Conservation (phyloP, 177 flowering plant species). For the Vitis hybrid region DNA sequence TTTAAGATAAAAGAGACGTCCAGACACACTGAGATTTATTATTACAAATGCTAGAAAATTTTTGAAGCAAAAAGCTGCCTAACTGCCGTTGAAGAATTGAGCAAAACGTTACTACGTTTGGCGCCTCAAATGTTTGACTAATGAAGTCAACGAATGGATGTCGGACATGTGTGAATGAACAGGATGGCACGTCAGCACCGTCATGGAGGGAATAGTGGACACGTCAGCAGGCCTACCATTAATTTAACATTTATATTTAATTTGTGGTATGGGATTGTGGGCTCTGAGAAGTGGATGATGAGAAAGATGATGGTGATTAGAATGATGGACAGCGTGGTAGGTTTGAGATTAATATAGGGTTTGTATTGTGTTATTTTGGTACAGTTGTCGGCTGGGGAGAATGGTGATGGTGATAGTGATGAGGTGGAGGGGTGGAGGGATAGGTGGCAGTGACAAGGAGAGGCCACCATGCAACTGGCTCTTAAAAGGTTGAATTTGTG, state of each 20-base stretch:
- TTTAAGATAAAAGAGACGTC: constrained; percentile 6
- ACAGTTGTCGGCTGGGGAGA: constrained; percentile 10
- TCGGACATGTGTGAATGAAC: constrained; percentile 25
- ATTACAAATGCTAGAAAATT: neutral
- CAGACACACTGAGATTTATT: neutral
- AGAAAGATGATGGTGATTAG: constrained; percentile 5
- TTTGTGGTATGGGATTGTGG: constrained; percentile 9
- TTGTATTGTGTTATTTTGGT: constrained; percentile 5
- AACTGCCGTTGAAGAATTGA: constrained; percentile 56
- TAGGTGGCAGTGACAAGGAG: too few relatives aligned
- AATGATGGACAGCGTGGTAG: too few relatives aligned
- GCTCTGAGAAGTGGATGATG: constrained; percentile 39
- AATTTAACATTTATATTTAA: constrained; percentile 1
- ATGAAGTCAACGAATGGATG: constrained; percentile 18
- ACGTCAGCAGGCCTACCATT: constrained; percentile 31
- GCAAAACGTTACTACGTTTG: constrained; percentile 15
- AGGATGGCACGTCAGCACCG: constrained; percentile 3
- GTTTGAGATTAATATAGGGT: constrained; percentile 15
- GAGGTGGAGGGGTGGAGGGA: too few relatives aligned
- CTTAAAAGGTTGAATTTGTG: too few relatives aligned
- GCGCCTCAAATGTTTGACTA: constrained; percentile 45
- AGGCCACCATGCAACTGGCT: neutral
- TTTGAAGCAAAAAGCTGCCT: constrained; percentile 28
- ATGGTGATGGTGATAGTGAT: too few relatives aligned
- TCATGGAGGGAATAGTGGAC: constrained; percentile 25